These are phyloP conservation scores for Myriosclerotinia curreyana DNA, from an alignment of 2,329 filamentous ascomycete genomes.

Conservation along the genomic window DNA sequence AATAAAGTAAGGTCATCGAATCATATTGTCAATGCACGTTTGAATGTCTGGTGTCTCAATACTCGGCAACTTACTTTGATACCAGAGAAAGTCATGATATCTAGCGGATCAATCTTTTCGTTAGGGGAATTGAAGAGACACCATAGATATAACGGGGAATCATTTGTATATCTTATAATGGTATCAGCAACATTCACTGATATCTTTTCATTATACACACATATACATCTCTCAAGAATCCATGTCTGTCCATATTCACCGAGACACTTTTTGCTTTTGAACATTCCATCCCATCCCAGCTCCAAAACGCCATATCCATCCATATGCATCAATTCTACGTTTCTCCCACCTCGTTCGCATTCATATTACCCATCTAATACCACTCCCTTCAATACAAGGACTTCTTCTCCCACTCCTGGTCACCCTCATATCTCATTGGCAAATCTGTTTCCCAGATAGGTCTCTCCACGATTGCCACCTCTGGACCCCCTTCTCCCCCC, in stretches of 20 bases:
- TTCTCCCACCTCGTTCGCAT: background rate
- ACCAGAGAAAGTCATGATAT: background rate
- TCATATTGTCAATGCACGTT: too few relatives aligned
- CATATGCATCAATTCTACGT: slow-evolving; percentile 13
- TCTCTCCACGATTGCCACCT: slow-evolving; percentile 85
- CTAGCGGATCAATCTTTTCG: background rate
- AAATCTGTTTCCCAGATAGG: slow-evolving; percentile 80
- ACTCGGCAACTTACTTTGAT: background rate
- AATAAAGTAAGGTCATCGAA: too few relatives aligned
- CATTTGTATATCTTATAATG: slow-evolving; percentile 3
- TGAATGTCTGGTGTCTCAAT: background rate
- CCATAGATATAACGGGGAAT: background rate
- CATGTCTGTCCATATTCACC: slow-evolving; percentile 1
- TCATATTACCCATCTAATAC: slow-evolving; percentile 14
- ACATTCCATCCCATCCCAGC: slow-evolving; percentile 5
- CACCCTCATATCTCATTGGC: slow-evolving; percentile 65
- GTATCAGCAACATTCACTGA: slow-evolving; percentile 7
- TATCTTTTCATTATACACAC: slow-evolving; percentile 12
- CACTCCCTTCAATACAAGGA: slow-evolving; percentile 7
- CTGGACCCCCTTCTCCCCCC: slow-evolving; percentile 48
- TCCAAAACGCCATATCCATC: slow-evolving; percentile 15
- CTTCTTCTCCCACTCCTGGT: slow-evolving; percentile 49
- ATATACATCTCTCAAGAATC: background rate
- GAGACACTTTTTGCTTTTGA: slow-evolving; percentile 15
- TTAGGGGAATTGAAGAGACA: background rate